phyloP scores from a whole-genome alignment of 768 basidiomycete genomes.

The Gautieria morchelliformis region DNA sequence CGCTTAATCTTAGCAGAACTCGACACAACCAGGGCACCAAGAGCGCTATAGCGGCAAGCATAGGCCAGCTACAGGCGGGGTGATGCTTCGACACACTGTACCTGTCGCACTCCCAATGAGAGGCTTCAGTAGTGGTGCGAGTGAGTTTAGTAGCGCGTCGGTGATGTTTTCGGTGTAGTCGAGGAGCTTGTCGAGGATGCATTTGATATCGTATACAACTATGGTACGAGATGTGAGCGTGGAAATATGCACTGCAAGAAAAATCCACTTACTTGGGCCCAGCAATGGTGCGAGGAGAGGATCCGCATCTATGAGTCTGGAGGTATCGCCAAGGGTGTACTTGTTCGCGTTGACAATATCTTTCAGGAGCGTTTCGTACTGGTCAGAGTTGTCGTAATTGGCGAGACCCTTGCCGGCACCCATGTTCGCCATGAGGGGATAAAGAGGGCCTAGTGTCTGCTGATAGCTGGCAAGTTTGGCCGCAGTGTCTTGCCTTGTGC shows the following conservation, averaged over 20 bases:
- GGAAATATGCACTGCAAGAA: background rate
- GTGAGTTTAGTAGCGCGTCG: constrained; percentile 35
- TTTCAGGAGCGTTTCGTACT: constrained; percentile 41
- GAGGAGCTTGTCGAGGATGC: constrained; percentile 42
- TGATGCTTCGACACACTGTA: background rate
- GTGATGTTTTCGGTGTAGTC: constrained; percentile 38
- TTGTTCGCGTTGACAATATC: constrained; percentile 40
- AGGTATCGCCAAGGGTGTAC: constrained; percentile 26
- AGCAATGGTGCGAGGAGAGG: constrained; percentile 42
- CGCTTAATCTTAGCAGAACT: background rate
- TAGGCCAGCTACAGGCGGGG: background rate
- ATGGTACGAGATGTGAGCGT: background rate
- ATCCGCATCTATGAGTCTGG: constrained; percentile 25
- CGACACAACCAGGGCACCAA: background rate
- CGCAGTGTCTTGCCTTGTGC: constrained; percentile 27
- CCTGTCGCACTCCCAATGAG: constrained; percentile 6
- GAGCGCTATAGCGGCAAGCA: background rate
- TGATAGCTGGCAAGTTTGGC: constrained; percentile 28
- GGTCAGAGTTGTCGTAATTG: constrained; percentile 36
- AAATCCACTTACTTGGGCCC: constrained; percentile 39
- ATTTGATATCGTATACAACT: constrained; percentile 58
- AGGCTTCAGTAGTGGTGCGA: constrained; percentile 28
- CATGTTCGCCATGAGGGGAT: constrained; percentile 19
- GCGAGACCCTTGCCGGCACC: constrained; percentile 38
- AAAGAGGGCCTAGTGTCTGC: constrained; percentile 10